Percentiles rank a stretch among this genome's conserved stretches.
Conservation (phyloP, 768 basidiomycete genomes). For the Russula compacta region DNA sequence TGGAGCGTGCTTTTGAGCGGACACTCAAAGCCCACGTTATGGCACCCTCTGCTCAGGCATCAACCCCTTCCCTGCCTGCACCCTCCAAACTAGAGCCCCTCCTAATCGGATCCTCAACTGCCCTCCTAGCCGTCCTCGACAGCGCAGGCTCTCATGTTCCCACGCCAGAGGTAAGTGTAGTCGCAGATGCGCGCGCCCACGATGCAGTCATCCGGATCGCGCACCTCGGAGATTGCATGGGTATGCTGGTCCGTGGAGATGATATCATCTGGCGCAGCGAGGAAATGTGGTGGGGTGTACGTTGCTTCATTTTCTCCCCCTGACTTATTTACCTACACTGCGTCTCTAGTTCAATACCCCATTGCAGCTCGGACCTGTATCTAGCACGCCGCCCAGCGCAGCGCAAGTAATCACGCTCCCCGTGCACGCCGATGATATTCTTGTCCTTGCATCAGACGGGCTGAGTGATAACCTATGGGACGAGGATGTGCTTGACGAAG, state of each 20-base stretch:
- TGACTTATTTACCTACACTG: neutral
- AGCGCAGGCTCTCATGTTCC: constrained; percentile 12
- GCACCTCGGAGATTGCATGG: constrained; percentile 82
- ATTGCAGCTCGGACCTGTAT: constrained; percentile 52
- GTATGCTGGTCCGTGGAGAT: constrained; percentile 73
- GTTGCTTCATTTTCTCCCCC: constrained; percentile 23
- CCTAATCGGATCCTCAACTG: constrained; percentile 56
- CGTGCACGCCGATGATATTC: constrained; percentile 61
- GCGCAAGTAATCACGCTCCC: constrained; percentile 64
- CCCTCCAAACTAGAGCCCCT: constrained; percentile 30
- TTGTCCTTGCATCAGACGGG: constrained; percentile 76
- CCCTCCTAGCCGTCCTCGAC: constrained; percentile 55
- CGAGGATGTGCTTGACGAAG: constrained; percentile 78
- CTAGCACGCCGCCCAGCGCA: constrained; percentile 52
- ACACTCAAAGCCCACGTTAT: constrained; percentile 54
- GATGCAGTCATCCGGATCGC: constrained; percentile 71
- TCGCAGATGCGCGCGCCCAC: constrained; percentile 28
- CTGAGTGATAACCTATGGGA: constrained; percentile 86
- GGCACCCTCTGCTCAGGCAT: constrained; percentile 17
- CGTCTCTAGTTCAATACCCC: constrained; percentile 48
- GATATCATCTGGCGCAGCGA: constrained; percentile 77
- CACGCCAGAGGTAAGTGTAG: constrained; percentile 31
- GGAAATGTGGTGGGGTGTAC: constrained; percentile 87
- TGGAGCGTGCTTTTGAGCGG: constrained; percentile 61
- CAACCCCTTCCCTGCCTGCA: constrained; percentile 14